phyloP scores from a whole-genome alignment of 2,329 filamentous ascomycete species.

The Fusarium anguioides region DNA sequence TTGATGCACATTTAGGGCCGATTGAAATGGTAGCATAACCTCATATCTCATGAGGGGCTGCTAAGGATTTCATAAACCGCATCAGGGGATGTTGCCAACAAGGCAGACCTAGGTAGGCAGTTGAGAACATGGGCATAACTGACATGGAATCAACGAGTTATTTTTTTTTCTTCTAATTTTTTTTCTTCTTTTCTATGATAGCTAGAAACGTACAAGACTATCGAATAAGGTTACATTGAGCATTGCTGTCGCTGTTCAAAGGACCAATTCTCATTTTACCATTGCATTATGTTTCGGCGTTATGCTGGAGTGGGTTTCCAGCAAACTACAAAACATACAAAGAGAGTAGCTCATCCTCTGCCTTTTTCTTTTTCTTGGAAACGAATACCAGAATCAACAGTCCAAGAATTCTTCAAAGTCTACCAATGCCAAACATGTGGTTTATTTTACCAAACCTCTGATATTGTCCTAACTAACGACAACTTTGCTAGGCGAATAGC shows the following conservation, averaged over 20 bases:
- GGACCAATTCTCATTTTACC: neutral
- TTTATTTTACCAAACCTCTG: neutral
- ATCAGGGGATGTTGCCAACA: neutral
- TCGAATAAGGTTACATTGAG: neutral
- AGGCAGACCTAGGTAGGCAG: neutral
- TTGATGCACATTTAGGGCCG: neutral
- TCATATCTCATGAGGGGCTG: neutral
- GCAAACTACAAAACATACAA: conserved; percentile 20
- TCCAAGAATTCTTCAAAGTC: too few species aligned
- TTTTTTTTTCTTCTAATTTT: neutral
- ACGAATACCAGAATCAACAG: neutral
- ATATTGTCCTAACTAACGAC: neutral
- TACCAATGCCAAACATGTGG: neutral
- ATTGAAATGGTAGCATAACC: neutral
- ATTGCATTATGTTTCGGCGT: conserved; percentile 41
- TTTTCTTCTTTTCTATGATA: neutral
- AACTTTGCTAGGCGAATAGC: neutral
- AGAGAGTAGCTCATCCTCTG: neutral
- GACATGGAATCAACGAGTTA: neutral
- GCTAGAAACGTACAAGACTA: too few species aligned
- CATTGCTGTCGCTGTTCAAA: too few species aligned
- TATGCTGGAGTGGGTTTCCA: conserved; percentile 18
- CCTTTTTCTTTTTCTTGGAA: neutral
- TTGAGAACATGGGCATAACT: neutral
- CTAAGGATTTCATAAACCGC: neutral